Conservation (phyloP, 345 rosid genomes). For the Syzygium aromaticum region DNA sequence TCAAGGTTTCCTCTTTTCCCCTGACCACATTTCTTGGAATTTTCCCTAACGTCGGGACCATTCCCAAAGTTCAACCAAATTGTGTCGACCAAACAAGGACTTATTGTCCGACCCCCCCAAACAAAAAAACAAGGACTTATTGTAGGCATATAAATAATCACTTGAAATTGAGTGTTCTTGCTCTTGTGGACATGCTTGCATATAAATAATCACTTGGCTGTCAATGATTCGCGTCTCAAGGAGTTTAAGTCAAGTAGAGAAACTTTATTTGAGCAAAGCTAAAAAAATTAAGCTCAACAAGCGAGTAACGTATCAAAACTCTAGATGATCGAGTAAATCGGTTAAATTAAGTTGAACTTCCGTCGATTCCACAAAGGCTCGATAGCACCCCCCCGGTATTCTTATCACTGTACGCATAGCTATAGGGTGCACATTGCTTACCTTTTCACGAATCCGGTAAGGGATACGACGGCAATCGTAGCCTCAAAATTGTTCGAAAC, state of each 20-base stretch:
- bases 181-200: not conserved
- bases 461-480: accelerated
- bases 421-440: accelerated
- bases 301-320: accelerated
- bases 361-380: accelerated
- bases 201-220: not conserved
- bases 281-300: not conserved
- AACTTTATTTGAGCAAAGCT: not conserved
- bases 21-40: not conserved
- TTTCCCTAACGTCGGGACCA: not conserved
- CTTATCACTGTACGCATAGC: not conserved
- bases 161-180: not conserved
- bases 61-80: not conserved
- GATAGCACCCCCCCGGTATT: accelerated
- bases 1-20: not conserved
- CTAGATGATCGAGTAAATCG: accelerated
- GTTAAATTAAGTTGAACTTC: not conserved
- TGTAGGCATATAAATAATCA: not conserved
- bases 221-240: accelerated
- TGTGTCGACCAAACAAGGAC: not conserved
- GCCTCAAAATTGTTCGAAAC: accelerated
- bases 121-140: no score
- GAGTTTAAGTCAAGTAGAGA: not conserved
- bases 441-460: not conserved
- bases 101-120: no score